A percentile compares a stretch with the other conserved stretches of the same genome.
Evolutionary conservation across 2,329 filamentous ascomycete species (phyloP).

Genomic region (Sclerotinia borealis): DNA sequence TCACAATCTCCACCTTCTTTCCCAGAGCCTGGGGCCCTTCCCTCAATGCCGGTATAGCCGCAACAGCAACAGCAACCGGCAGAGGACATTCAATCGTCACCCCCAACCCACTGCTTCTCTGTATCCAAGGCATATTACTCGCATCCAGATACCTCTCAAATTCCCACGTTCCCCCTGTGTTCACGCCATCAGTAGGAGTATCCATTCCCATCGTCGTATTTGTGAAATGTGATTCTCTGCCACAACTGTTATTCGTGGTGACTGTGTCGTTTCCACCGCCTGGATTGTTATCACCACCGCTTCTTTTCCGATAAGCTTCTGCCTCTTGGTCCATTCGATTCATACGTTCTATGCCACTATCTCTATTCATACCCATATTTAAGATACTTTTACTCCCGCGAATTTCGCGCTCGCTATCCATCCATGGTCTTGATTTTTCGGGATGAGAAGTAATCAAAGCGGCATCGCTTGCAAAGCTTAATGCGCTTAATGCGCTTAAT

Average conservation of each 20-base stretch:
- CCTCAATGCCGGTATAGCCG: neutral
- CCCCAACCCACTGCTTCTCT: neutral
- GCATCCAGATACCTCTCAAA: constrained; percentile 3
- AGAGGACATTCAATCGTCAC: neutral
- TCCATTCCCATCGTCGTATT: neutral
- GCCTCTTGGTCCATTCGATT: constrained; percentile 3
- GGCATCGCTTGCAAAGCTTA: neutral
- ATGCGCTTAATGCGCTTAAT: neutral
- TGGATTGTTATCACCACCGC: neutral
- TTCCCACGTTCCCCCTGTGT: constrained; percentile 3
- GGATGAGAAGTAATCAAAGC: neutral
- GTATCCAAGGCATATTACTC: neutral
- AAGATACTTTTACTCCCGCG: neutral
- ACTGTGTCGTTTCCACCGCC: neutral
- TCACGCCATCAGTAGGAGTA: neutral
- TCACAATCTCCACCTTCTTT: neutral
- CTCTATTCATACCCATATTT: constrained; percentile 4
- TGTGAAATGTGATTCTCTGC: neutral
- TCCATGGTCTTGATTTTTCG: neutral
- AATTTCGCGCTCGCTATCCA: neutral
- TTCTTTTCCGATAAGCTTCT: constrained; percentile 4
- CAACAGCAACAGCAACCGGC: neutral
- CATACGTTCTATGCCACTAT: neutral
- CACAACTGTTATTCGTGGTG: neutral
- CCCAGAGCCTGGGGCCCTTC: neutral